Base-by-base conservation (phyloP, 129 eudicot genomes). In the Rutidosis leptorrhynchoides region DNA sequence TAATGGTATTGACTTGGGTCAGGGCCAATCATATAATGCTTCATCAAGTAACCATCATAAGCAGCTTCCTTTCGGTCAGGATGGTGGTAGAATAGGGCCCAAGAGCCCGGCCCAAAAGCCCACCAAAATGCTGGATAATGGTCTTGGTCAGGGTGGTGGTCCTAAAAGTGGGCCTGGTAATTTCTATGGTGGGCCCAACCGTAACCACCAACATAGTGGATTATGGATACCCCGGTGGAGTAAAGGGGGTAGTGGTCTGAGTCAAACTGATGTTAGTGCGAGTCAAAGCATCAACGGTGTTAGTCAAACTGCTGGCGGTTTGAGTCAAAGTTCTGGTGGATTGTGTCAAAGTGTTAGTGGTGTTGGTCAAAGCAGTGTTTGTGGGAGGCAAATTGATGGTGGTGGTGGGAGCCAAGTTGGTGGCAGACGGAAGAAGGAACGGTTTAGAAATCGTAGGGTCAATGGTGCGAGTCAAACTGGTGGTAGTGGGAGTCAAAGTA, bases 201-300 rank as follows among this genome's bases (percentile, higher is more conserved):
- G 37, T 29, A 61, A 68, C 33, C 65, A 68, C 11, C 40, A 67
- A 21, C 73, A 27, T 60, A 58, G 71, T 62, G 79, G 81, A 52
- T 68, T 63, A 1, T 64, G 85, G 79, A 77, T 57, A 3, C 81
- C 85, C 0, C 84, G 58, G 45, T 81, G 32, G 15, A 72, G 72
- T 67, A 68, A 71, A 24, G 40, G 72, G 20, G 71, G 22, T 5
- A 70, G 77, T 5, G 28, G 80, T 17, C 81, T 68, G 7, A 25
- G 17, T 14, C 17, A 10, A 22, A 53, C 66, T 23, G 73, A 17
- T 10, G 78, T 74, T 8, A 32, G 78, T 19, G 83, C 63, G 7
- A 12, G 12, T 14, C 17, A 6, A 9, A 2, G 23, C 0, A 11
- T 40, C 24, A 48, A 14, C 12, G 5, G 24, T 3, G 42, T 11